These are phyloP conservation scores for Phialophora expanda DNA, from an alignment of 2,329 filamentous ascomycete species.

Conservation along the genomic window DNA sequence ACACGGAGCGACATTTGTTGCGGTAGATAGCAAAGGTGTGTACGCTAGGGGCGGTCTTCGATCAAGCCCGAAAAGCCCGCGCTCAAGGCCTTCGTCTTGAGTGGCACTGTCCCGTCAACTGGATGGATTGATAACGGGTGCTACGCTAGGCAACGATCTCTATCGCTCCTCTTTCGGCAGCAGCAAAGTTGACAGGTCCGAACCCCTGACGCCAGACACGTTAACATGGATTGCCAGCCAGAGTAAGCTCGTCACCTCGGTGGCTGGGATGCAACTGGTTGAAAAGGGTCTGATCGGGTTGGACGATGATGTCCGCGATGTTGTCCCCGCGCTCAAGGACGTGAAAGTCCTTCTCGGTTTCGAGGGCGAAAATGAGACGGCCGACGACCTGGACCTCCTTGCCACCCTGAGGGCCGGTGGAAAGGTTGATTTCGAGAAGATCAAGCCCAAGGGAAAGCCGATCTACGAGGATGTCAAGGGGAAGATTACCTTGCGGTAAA, in stretches of 20 bases:
- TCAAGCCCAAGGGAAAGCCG: slow-evolving; percentile 18
- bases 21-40: slow-evolving; percentile 23
- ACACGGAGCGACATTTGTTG: slow-evolving; percentile 23
- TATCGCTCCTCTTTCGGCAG: slow-evolving; percentile 13
- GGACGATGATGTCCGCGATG: slow-evolving; percentile 51
- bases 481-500: slow-evolving; percentile 24
- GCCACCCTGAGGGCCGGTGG: background rate
- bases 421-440: slow-evolving; percentile 8
- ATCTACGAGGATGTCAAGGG: slow-evolving; percentile 27
- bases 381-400: background rate
- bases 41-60: background rate
- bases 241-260: slow-evolving; percentile 56
- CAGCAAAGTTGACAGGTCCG: slow-evolving; percentile 16
- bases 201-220: slow-evolving; percentile 31
- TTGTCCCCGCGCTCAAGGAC: slow-evolving; percentile 56
- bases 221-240: slow-evolving; percentile 34
- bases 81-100: background rate
- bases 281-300: slow-evolving; percentile 58
- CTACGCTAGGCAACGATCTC: slow-evolving; percentile 11
- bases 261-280: slow-evolving; percentile 61
- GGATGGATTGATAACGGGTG: background rate
- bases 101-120: background rate
- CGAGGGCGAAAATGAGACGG: slow-evolving; percentile 11
- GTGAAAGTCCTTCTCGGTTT: slow-evolving; percentile 48
- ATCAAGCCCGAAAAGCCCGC: background rate